These are phyloP conservation scores for Epichloe glyceriae DNA, from an alignment of 2,329 filamentous ascomycete species.

Conservation along the genomic window DNA sequence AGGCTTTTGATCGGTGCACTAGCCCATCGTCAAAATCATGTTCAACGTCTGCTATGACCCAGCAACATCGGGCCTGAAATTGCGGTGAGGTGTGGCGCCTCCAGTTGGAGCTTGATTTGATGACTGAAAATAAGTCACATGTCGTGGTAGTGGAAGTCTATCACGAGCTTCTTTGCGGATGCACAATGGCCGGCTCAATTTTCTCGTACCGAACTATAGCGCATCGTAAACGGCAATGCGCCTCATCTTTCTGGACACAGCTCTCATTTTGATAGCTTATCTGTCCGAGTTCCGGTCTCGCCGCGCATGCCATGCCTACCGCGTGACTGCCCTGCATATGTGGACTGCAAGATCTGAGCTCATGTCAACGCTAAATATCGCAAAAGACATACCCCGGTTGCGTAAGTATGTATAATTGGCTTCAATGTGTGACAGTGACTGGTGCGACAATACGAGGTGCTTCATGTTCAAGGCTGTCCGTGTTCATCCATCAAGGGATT, in stretches of 20 bases:
- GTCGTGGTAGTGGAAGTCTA: background rate
- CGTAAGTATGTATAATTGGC: background rate
- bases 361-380: background rate
- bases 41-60: background rate
- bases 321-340: background rate
- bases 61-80: background rate
- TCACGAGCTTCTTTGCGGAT: background rate
- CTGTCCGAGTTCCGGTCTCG: background rate
- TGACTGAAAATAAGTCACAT: background rate
- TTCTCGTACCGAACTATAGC: too few relatives aligned
- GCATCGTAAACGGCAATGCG: background rate
- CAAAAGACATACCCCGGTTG: background rate
- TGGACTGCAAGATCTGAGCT: slow-evolving; percentile 1
- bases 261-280: background rate
- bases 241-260: background rate
- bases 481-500: too few relatives aligned
- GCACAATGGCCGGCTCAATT: background rate
- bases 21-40: background rate
- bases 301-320: background rate
- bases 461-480: too few relatives aligned
- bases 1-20: background rate
- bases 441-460: too few relatives aligned
- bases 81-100: slow-evolving; percentile 3
- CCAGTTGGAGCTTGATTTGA: background rate
- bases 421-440: background rate